phyloP scores from a whole-genome alignment of 192 early-diverging fungal species.

The Backusella tuberculispora region DNA sequence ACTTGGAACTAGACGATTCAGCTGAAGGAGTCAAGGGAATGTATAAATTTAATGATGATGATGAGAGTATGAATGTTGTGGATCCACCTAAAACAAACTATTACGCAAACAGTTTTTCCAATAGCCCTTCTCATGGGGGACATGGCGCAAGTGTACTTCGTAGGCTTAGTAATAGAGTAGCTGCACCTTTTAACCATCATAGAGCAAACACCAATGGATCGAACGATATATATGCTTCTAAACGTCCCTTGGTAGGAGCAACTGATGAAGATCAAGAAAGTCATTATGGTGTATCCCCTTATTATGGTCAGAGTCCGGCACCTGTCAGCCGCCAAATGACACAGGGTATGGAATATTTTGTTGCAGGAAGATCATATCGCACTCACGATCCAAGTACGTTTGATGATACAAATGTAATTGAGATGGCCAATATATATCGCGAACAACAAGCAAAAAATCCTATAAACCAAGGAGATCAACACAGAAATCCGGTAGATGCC shows the following conservation, averaged over 20 bases:
- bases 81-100: conserved; percentile 1
- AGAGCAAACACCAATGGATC: background rate
- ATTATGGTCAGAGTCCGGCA: background rate
- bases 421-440: conserved; percentile 17
- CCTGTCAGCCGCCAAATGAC: background rate
- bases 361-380: conserved; percentile 11
- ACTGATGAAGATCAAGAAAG: background rate
- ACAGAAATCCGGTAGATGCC: background rate
- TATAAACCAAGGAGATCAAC: background rate
- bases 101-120: background rate
- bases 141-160: background rate
- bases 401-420: conserved; percentile 10
- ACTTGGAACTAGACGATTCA: conserved; percentile 42
- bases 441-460: background rate
- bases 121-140: background rate
- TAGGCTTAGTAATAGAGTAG: background rate
- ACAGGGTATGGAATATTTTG: conserved; percentile 17
- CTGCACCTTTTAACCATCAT: background rate
- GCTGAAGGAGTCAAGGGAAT: conserved; percentile 36
- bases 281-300: background rate
- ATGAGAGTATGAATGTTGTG: conserved; percentile 12
- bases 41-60: conserved; percentile 38
- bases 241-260: background rate
- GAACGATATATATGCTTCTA: conserved; percentile 5
- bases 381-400: conserved; percentile 9